Base-by-base conservation (phyloP, 495 filamentous ascomycete species). In the Massariosphaeria phaeospora region DNA sequence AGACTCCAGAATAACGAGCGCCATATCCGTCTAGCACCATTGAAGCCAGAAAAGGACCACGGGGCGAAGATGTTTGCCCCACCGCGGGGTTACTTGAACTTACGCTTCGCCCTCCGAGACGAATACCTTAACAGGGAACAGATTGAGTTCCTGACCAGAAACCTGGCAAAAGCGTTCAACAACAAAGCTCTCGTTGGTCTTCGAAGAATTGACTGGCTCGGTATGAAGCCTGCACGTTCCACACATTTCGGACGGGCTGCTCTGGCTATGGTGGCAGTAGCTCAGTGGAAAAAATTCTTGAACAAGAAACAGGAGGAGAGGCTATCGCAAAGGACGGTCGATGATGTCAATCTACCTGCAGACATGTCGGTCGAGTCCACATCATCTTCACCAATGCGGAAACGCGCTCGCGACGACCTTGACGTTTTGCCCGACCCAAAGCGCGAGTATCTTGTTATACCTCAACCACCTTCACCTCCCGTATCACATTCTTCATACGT, bases 161-260 rank as follows among this genome's bases (percentile, higher is more conserved):
- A 59, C 12, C 34, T 63, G 25, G 35, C 55, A 0, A 41, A 45
- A 18, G 60, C 55, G 10, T 59, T 55, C 34, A 47, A 55, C 34
- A 59, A 63, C 27, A 52, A 62, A 25, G 12, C 36, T 6, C 42
- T 48, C 9, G 30, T 59, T 17, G 49, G 49, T 3, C 48, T 59
- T 3, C 31, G 27, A 7, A 44, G 47, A 23, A 63, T 63, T 24
- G 55, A 63, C 21, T 63, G 60, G 60, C 15, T 63, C n/a, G 55
- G 57, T 9, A 25, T 61, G 11, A 55, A 55, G 26, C 50, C 57
- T 27, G 57, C 57, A 17, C 40, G 57, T 2, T 34, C 39, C 20
- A 61, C 57, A 8, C 57, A 54, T 33, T 55, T 61, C 24, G 51
- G 51, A 26, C 51, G 57, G 17, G 51, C 57, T 1, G 50, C 57